Evolutionary conservation across 805 yeast species (phyloP), one percentile per base, ranked within the genome.

Genomic region (Candida yuanshanica): DNA sequence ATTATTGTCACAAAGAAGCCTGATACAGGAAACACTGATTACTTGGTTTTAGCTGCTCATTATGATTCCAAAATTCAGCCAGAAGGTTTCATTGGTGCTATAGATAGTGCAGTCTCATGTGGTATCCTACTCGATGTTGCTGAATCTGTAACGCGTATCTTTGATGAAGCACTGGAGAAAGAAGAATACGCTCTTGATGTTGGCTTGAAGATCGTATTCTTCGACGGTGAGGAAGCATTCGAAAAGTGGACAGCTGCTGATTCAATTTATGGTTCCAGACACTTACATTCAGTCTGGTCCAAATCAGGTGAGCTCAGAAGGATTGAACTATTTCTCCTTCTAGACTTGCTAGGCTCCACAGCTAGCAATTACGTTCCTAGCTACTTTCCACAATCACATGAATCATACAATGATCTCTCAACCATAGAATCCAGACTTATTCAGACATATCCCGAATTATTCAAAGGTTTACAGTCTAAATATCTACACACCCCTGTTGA

Each of bases 211-310:
- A 54, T 76, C 7, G 58, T 77, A 0, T 77, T 77, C 48, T 74
- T 76, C 39, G 83, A 77, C 47, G 83, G 83, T 4, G 83, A 77
- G 51, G 83, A 78, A 50, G 81, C 83, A 0, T 45, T 75, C n/a
- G 60, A 59, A 2, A 50, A 60, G n/a, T 77, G 83, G 83, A 52
- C 69, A 2, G 64, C 59, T 7, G 51, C 59, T 0, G 83, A 77
- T 45, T 76, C 81, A 1, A 60, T 76, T 1, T 77, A 78, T 50
- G 83, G 83, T 0, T 69, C 83, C 0, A 64, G 69, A 14, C 73
- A 72, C 42, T 53, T 76, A 23, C 79, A 79, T 7, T 47, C 52
- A 1, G 41, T 48, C 23, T 70, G 74, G 73, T 48, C 51, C 7
- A 32, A 43, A 7, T 47, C 52, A 3, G 57, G 49, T 2, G 20